phyloP scores from a whole-genome alignment of 257 asterid genomes.

The Pogostemon cablin region DNA sequence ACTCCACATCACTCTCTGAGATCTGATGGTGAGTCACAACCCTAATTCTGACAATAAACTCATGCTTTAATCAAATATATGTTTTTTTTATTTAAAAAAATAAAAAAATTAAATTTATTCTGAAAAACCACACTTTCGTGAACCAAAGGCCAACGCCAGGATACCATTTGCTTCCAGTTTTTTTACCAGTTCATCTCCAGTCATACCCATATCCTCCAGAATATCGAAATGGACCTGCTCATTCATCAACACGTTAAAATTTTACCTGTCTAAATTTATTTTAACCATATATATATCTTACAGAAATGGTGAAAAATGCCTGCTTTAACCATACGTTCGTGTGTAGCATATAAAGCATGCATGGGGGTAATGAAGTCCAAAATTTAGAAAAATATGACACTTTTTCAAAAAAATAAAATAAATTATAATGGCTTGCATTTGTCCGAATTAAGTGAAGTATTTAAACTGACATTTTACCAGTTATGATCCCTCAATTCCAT shows the following conservation, averaged over 20 bases:
- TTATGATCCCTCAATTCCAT: background rate
- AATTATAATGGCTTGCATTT: too few species aligned
- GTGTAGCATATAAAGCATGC: background rate
- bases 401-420: too few species aligned
- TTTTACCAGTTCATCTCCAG: slow-evolving; percentile 55
- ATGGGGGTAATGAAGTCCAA: too few species aligned
- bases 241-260: too few species aligned
- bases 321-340: too few species aligned
- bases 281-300: too few species aligned
- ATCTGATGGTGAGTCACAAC: slow-evolving; percentile 91
- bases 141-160: slow-evolving; percentile 64
- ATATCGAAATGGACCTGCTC: slow-evolving; percentile 73
- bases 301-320: too few species aligned
- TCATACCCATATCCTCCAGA: slow-evolving; percentile 46
- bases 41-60: slow-evolving; percentile 57
- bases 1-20: slow-evolving; percentile 77
- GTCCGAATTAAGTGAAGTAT: too few species aligned
- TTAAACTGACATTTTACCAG: background rate
- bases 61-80: background rate
- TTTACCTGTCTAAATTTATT: too few species aligned
- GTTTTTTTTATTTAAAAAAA: too few species aligned
- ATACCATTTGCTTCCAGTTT: slow-evolving; percentile 68
- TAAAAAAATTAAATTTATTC: too few species aligned
- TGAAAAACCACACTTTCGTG: slow-evolving; percentile 53
- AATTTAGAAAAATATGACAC: too few species aligned